phyloP scores from a whole-genome alignment of 225 moss, liverwort and hornwort genomes.

The Asterella californica region DNA sequence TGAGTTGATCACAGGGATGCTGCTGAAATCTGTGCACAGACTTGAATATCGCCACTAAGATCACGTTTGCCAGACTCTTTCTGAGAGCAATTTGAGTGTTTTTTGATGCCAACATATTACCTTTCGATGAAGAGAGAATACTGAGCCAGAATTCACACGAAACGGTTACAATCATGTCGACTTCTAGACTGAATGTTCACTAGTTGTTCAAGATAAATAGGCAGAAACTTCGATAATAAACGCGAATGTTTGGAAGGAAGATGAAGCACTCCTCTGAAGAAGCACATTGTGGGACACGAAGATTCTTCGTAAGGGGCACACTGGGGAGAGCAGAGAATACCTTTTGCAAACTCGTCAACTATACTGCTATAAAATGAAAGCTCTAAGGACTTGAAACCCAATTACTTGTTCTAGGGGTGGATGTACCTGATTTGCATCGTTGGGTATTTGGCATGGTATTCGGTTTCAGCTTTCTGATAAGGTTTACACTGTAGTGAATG shows the following conservation, averaged over 20 bases:
- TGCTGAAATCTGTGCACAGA: neutral
- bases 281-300: no score
- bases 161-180: no score
- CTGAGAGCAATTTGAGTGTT: neutral
- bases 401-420: neutral
- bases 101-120: no score
- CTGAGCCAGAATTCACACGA: neutral
- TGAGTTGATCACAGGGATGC: neutral
- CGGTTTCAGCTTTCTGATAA: neutral
- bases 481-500: conserved; percentile 59
- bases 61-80: neutral
- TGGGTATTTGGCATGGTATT: neutral
- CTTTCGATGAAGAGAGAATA: neutral
- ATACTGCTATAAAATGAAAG: no score
- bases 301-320: no score
- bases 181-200: no score
- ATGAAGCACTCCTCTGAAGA: no score
- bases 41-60: neutral
- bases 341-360: neutral
- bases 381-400: no score
- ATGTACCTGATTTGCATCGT: neutral
- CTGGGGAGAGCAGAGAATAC: no score
- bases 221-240: no score
- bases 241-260: no score
- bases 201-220: no score